Evolutionary conservation across 2,329 filamentous ascomycete species (phyloP).

Genomic region (Colletotrichum eleusines): DNA sequence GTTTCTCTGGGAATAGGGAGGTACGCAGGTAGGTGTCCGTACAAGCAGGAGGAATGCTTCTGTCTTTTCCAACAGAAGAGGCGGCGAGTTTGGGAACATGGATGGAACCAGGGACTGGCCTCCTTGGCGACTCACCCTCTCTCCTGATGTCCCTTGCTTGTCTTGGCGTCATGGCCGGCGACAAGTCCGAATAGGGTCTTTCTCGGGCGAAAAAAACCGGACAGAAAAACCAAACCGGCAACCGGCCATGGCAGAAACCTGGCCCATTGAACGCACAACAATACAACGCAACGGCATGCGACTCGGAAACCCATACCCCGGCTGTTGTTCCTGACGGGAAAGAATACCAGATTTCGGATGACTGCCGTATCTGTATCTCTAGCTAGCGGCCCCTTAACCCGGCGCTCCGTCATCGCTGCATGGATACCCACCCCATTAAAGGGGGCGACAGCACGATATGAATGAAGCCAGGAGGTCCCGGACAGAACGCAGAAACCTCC

Average conservation of each 20-base stretch:
- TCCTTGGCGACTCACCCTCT: background rate
- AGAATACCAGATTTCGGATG: constrained; percentile 24
- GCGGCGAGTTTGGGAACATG: background rate
- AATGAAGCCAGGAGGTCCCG: constrained; percentile 27
- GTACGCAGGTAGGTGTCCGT: too few species aligned
- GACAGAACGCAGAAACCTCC: constrained; percentile 9
- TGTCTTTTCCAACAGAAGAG: constrained; percentile 17
- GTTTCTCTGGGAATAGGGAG: background rate
- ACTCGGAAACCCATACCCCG: constrained; percentile 8
- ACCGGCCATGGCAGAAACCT: constrained; percentile 29
- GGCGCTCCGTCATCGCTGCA: constrained; percentile 29
- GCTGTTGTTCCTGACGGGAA: constrained; percentile 13
- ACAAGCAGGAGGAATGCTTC: constrained; percentile 9
- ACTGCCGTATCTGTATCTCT: constrained; percentile 36
- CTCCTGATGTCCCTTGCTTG: background rate
- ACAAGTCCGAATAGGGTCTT: constrained; percentile 17
- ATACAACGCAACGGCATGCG: constrained; percentile 28
- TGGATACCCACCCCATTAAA: constrained; percentile 37
- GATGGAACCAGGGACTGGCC: constrained; percentile 9
- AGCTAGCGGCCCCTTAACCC: constrained; percentile 33
- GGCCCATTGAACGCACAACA: constrained; percentile 4
- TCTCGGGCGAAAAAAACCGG: constrained; percentile 7
- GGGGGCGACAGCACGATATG: constrained; percentile 20
- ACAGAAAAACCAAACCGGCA: background rate
- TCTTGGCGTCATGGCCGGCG: background rate